Conservation (phyloP, 176 grass and related monocot genomes). For the Zea mays region DNA sequence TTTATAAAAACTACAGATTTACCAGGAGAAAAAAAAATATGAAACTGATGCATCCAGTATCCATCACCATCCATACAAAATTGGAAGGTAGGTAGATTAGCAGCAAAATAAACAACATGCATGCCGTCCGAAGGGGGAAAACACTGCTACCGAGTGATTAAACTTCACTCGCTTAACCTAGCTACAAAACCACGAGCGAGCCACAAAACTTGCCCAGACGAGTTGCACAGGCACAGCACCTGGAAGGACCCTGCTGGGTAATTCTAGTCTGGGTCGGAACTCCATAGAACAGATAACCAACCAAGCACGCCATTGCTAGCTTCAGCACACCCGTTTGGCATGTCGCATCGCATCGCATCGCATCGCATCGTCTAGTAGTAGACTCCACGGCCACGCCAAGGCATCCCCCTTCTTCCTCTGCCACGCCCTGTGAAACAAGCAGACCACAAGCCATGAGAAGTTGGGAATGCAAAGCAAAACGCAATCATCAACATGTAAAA, state of each 20-base stretch:
- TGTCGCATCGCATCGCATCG: neutral
- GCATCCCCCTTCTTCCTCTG: conserved; percentile 41
- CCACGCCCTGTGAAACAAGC: conserved; percentile 37
- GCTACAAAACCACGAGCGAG: conserved; percentile 44
- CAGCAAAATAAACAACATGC: neutral
- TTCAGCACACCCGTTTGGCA: conserved; percentile 6
- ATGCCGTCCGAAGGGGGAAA: neutral
- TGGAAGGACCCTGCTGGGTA: neutral
- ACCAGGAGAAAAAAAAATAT: neutral
- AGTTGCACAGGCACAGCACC: conserved; percentile 24
- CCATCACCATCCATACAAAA: neutral
- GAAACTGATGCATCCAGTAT: neutral
- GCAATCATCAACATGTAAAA: neutral
- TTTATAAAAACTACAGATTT: neutral
- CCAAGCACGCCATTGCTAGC: conserved; percentile 25
- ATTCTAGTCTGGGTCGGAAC: neutral
- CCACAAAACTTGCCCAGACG: conserved; percentile 46
- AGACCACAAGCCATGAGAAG: neutral
- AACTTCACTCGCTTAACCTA: conserved; percentile 31
- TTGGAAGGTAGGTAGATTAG: neutral
- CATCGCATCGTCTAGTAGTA: conserved; percentile 42
- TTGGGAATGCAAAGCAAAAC: neutral
- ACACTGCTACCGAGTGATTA: conserved; percentile 22
- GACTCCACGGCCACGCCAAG: conserved; percentile 37
- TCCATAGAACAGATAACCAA: conserved; percentile 31